Conservation (phyloP, 352 stramenopile species). For the Pythium brassicae region DNA sequence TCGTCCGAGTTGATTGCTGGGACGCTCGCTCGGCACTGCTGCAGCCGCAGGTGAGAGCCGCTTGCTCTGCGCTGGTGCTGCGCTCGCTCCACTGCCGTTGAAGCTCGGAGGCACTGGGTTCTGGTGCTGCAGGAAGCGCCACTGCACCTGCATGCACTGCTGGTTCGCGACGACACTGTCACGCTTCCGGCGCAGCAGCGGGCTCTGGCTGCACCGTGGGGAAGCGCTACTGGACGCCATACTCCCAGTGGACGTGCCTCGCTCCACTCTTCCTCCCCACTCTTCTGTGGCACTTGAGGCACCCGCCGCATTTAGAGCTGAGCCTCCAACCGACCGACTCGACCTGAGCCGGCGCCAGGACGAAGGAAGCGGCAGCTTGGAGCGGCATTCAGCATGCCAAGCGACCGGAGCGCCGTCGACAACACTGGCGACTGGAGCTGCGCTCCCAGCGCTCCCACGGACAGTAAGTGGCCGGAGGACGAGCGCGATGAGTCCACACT, state of each 20-base stretch:
- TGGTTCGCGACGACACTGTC: slow-evolving; percentile 17
- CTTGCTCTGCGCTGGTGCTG: not conserved
- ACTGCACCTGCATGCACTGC: slow-evolving; percentile 46
- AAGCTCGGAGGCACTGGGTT: slow-evolving; percentile 20
- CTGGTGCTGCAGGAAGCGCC: slow-evolving; percentile 45
- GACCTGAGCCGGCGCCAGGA: too few relatives aligned
- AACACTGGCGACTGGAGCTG: not conserved
- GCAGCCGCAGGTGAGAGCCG: not conserved
- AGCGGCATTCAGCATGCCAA: too few relatives aligned
- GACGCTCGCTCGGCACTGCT: not conserved
- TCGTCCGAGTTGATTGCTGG: not conserved
- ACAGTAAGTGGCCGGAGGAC: not conserved
- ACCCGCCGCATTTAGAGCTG: too few relatives aligned
- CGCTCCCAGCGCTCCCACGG: too few relatives aligned
- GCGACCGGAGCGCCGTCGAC: too few relatives aligned
- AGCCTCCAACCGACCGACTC: too few relatives aligned
- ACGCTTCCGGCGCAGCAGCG: slow-evolving; percentile 24
- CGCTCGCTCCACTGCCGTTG: not conserved
- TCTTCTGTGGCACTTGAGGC: too few relatives aligned
- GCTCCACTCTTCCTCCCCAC: not conserved
- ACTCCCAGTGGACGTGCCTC: not conserved
- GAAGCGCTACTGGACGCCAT: slow-evolving; percentile 10
- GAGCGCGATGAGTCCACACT: not conserved
- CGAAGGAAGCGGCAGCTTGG: too few relatives aligned
- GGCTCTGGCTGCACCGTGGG: slow-evolving; percentile 17